These are phyloP conservation scores for Lotmaria passim DNA, from an alignment of 208 protist genomes.

Conservation along the genomic window DNA sequence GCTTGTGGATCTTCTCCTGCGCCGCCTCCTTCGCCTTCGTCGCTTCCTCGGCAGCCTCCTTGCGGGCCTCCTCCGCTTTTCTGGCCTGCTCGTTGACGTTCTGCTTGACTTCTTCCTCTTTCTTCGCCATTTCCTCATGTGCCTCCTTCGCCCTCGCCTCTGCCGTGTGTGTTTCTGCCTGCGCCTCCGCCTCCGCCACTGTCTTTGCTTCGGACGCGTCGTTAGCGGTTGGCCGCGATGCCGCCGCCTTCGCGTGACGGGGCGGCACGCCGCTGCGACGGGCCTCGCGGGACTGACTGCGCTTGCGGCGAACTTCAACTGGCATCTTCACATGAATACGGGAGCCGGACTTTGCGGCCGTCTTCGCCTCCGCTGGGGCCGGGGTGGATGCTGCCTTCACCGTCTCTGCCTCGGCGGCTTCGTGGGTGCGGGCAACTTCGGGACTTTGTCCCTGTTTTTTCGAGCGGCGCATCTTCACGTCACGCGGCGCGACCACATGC, in stretches of 20 bases:
- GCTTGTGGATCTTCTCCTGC: no score
- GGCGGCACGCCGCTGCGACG: neutral
- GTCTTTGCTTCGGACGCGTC: neutral
- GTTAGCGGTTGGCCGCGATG: neutral
- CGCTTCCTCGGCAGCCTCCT: no score
- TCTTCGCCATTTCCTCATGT: no score
- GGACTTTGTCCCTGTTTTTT: neutral
- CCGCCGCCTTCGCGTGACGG: neutral
- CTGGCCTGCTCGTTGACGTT: no score
- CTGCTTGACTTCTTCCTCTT: no score
- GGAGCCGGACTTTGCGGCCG: neutral
- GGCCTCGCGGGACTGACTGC: conserved; percentile 21
- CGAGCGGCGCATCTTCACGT: neutral
- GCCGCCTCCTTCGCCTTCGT: no score
- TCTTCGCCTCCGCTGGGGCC: neutral
- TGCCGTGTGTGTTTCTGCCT: no score
- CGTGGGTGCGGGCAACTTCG: neutral
- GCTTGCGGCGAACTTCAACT: conserved; percentile 22
- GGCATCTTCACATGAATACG: conserved; percentile 34
- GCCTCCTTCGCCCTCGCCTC: no score
- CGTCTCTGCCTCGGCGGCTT: neutral
- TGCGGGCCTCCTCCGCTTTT: no score
- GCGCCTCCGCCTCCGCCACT: neutral
- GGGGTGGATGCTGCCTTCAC: neutral
- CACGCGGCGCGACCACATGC: conserved; percentile 1